Evolutionary conservation across 2,329 filamentous ascomycete genomes (phyloP).

Genomic region (Westerdykella ornata): DNA sequence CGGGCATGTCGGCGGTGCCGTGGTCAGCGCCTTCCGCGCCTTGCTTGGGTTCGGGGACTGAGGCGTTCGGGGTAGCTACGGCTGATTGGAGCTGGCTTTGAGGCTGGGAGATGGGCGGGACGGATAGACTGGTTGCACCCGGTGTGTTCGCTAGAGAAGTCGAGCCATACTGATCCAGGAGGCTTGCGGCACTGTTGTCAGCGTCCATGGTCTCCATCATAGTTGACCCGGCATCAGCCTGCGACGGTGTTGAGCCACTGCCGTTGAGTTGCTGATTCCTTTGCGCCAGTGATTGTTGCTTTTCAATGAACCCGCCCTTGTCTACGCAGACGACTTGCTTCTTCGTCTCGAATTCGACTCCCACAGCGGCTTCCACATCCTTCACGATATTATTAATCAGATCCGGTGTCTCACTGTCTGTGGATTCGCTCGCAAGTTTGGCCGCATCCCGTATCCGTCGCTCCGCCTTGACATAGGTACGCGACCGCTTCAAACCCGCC

Average conservation of each 20-base stretch:
- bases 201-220: constrained; percentile 24
- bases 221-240: constrained; percentile 33
- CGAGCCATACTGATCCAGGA: constrained; percentile 64
- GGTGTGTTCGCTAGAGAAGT: constrained; percentile 57
- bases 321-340: constrained; percentile 64
- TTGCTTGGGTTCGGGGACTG: constrained; percentile 10
- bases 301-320: constrained; percentile 63
- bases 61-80: constrained; percentile 49
- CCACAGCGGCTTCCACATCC: constrained; percentile 65
- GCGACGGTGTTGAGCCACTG: constrained; percentile 18
- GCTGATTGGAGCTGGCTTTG: constrained; percentile 54
- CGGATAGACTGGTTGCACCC: constrained; percentile 50
- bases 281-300: constrained; percentile 18
- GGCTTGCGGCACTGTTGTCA: constrained; percentile 47
- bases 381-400: constrained; percentile 67
- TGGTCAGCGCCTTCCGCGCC: constrained; percentile 7
- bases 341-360: constrained; percentile 58
- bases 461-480: constrained; percentile 66
- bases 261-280: constrained; percentile 26
- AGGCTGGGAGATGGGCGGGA: constrained; percentile 49
- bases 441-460: constrained; percentile 59
- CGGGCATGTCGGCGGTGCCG: constrained; percentile 19
- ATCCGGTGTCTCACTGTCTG: constrained; percentile 23
- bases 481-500: constrained; percentile 64
- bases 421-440: constrained; percentile 5